These are phyloP conservation scores for Pleurotus pulmonarius DNA, from an alignment of 768 basidiomycete species.

Conservation along the genomic window DNA sequence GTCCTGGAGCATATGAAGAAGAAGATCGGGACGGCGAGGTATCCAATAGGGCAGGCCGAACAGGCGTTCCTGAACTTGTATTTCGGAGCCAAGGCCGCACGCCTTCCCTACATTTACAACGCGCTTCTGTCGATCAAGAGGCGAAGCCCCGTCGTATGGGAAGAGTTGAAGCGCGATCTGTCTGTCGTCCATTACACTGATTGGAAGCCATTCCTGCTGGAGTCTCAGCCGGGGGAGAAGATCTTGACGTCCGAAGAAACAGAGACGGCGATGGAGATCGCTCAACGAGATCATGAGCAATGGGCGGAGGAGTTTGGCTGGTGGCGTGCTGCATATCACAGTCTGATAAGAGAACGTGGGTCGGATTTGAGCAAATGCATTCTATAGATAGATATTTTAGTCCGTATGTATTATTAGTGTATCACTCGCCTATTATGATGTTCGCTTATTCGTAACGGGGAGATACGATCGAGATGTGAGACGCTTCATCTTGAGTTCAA, in stretches of 20 bases:
- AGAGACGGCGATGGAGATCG: slow-evolving; percentile 15
- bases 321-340: slow-evolving; percentile 24
- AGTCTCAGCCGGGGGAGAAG: slow-evolving; percentile 35
- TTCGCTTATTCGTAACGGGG: too few relatives aligned
- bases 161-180: slow-evolving; percentile 24
- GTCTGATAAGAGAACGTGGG: slow-evolving; percentile 15
- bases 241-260: slow-evolving; percentile 18
- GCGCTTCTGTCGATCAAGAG: slow-evolving; percentile 36
- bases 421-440: too few relatives aligned
- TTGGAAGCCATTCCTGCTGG: slow-evolving; percentile 73
- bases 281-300: slow-evolving; percentile 12
- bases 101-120: slow-evolving; percentile 38
- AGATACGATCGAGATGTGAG: too few relatives aligned
- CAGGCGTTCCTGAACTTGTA: slow-evolving; percentile 39
- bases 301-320: slow-evolving; percentile 22
- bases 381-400: too few relatives aligned
- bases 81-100: slow-evolving; percentile 28
- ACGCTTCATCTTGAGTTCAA: too few relatives aligned
- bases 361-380: too few relatives aligned
- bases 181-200: slow-evolving; percentile 35
- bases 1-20: slow-evolving; percentile 26
- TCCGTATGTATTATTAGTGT: too few relatives aligned
- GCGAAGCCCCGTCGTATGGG: slow-evolving; percentile 28
- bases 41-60: slow-evolving; percentile 30
- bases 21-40: slow-evolving; percentile 23